Base-by-base conservation (phyloP, 805 yeast genomes). In the Danielozyma ontarioensis region DNA sequence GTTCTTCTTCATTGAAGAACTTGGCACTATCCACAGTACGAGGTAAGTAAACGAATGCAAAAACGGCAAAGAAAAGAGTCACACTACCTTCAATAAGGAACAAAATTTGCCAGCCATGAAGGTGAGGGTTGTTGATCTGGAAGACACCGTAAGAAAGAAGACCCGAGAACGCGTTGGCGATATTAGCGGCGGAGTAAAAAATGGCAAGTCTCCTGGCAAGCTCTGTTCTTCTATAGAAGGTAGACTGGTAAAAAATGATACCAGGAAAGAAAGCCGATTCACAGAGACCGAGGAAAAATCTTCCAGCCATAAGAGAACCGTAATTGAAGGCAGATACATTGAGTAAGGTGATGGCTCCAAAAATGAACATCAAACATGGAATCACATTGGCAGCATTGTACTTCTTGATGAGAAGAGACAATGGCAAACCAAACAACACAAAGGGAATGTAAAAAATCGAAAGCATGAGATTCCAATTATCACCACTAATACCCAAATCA, bases 21-120 rank as follows among this genome's bases (percentile, higher is more conserved):
- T 41, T 43, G 13, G 69, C 66, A 5, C 44, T 39, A 11, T 52
- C 52, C 13, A 64, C 60, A 25, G 53, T 48, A 36, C 69, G 48
- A 4, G 74, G 73, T 27, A 70, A 56, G 34, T 52, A 53, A 18
- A 50, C 23, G 40, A 45, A 62, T 1, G 63, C 59, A 35, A 55
- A 32, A 13, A 52, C 44, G 5, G 73, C 55, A 13, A 61, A 40
- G 5, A 53, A 19, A 14, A 70, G 51, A 2, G 76, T 68, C 25
- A 55, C 46, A 13, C 53, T 50, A 11, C 76, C 76, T 48, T 70
- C 75, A 30, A 70, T 54, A 27, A 72, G 45, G 42, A 70, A 70
- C 34, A 72, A 50, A 31, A 64, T 64, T 40, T 69, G 69, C 76
- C 76, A 72, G 3, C 76, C 76, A 12, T 59, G 46, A 23, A 70